Percentiles rank a stretch among this genome's conserved stretches.
phyloP scores from a whole-genome alignment of 495 filamentous ascomycete species.

The Talaromyces thailandensis region DNA sequence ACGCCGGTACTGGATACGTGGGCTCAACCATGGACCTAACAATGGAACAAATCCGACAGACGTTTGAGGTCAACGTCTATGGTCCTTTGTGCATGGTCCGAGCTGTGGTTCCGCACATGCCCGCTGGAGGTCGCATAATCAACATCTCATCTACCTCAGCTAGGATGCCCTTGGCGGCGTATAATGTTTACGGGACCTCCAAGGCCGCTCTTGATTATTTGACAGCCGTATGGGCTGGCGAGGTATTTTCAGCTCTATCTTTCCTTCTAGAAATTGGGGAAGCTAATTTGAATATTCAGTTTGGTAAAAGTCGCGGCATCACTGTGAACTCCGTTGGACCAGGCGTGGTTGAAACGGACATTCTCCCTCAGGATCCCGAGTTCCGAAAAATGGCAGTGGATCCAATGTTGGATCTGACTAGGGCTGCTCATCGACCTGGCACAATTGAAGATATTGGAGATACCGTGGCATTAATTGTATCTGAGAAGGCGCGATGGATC shows the following conservation, averaged over 20 bases:
- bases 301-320: background rate
- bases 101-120: constrained; percentile 18
- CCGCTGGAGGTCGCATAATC: constrained; percentile 20
- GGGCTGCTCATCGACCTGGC: background rate
- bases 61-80: constrained; percentile 13
- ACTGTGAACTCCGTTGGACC: background rate
- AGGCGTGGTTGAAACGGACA: background rate
- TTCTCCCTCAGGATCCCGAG: background rate
- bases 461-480: constrained; percentile 4
- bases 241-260: background rate
- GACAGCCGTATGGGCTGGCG: background rate
- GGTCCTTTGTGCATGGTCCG: constrained; percentile 16
- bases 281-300: background rate
- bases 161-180: background rate
- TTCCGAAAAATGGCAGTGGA: background rate
- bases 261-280: background rate
- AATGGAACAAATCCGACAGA: background rate
- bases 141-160: constrained; percentile 22
- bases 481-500: constrained; percentile 9
- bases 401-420: background rate
- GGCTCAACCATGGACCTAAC: background rate
- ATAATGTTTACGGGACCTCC: background rate
- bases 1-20: background rate
- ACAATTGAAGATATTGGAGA: constrained; percentile 7
- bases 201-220: background rate